These are phyloP conservation scores for Artemisia tridentata DNA, from an alignment of 129 eudicot genomes.

Conservation along the genomic window DNA sequence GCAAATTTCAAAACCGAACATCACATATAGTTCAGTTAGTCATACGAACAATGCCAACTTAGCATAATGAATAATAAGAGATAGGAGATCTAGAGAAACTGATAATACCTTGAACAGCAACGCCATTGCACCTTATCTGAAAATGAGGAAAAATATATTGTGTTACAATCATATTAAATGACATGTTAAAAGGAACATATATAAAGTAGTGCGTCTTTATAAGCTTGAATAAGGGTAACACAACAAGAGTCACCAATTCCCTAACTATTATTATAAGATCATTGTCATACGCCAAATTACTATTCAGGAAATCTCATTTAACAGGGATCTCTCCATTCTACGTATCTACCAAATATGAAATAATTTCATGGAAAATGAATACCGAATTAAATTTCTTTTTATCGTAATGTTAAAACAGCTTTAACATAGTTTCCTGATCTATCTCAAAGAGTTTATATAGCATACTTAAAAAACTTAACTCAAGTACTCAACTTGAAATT, in stretches of 20 bases:
- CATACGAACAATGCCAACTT: not conserved
- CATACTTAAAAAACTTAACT: too few relatives aligned
- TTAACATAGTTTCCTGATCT: too few relatives aligned
- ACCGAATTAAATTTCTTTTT: too few relatives aligned
- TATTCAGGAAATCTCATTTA: too few relatives aligned
- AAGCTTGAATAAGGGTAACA: too few relatives aligned
- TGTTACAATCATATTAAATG: not conserved
- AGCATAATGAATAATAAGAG: not conserved
- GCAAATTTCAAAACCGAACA: not conserved
- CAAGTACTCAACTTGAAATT: too few relatives aligned
- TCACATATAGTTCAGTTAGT: not conserved
- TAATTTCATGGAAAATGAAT: too few relatives aligned
- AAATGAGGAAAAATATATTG: conserved; percentile 11
- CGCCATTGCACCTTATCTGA: conserved; percentile 40
- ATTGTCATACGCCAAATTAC: too few relatives aligned
- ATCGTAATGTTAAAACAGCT: too few relatives aligned
- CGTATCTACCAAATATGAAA: too few relatives aligned
- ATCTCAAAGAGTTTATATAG: too few relatives aligned
- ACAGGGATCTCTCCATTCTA: too few relatives aligned
- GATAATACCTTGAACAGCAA: conserved; percentile 40
- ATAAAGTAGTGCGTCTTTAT: not conserved
- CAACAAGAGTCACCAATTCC: not conserved
- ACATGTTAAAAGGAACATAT: conserved; percentile 1
- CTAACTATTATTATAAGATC: not conserved
- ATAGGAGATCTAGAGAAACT: not conserved